Conservation (phyloP, 768 basidiomycete genomes). For the Mycena galericulata region DNA sequence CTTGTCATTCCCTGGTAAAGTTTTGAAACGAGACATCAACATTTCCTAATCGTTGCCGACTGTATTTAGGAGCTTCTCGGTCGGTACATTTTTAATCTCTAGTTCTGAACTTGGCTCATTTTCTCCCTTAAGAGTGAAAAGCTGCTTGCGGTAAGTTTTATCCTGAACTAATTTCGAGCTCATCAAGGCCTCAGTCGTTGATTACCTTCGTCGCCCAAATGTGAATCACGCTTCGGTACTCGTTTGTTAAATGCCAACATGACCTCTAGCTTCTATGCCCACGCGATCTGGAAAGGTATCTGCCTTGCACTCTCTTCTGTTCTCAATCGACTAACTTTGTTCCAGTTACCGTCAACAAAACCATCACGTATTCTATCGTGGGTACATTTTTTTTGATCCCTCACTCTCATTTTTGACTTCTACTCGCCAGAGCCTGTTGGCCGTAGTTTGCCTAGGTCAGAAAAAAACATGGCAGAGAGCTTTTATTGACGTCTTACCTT, state of each 20-base stretch:
- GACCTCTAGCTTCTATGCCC: constrained; percentile 23
- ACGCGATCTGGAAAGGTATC: constrained; percentile 17
- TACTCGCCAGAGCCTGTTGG: constrained; percentile 6
- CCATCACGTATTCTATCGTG: constrained; percentile 13
- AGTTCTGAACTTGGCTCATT: neutral
- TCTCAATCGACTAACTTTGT: neutral
- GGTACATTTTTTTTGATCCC: neutral
- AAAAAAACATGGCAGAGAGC: neutral
- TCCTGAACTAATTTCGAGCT: neutral
- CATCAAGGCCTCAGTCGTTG: neutral
- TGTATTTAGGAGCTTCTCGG: constrained; percentile 7
- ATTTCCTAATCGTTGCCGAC: neutral
- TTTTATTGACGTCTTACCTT: neutral
- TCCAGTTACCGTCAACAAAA: constrained; percentile 11
- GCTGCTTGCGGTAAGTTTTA: neutral
- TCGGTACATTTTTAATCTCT: neutral
- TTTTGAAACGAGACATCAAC: too few species aligned
- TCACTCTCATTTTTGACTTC: neutral
- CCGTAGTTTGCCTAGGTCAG: constrained; percentile 12
- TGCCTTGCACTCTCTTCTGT: neutral
- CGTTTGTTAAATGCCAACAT: too few species aligned
- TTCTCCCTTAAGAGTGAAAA: constrained; percentile 6
- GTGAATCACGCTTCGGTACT: neutral
- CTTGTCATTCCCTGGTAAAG: constrained; percentile 26
- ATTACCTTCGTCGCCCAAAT: constrained; percentile 27